Conservation (phyloP, 2,329 filamentous ascomycete species). For the Alternaria consortialis region DNA sequence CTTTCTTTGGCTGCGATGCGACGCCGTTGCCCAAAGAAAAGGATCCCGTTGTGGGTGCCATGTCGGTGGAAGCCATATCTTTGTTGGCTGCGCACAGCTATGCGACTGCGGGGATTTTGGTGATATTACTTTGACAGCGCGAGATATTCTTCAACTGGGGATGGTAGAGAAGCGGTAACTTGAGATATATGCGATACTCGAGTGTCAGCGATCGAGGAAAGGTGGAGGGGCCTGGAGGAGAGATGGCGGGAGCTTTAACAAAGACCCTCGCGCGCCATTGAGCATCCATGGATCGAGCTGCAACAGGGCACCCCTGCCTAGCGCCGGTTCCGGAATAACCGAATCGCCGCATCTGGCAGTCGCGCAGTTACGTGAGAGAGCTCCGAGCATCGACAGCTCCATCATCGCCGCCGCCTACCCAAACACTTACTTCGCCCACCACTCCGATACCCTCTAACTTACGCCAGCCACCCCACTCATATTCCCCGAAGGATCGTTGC, state of each 20-base stretch:
- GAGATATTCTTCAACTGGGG: background rate
- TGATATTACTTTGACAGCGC: background rate
- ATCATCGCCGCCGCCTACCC: slow-evolving; percentile 21
- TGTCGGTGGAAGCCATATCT: slow-evolving; percentile 24
- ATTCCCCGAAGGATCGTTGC: background rate
- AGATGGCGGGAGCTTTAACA: slow-evolving; percentile 24
- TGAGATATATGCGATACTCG: background rate
- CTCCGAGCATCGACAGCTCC: slow-evolving; percentile 22
- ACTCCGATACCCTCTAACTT: background rate
- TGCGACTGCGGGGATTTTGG: slow-evolving; percentile 10
- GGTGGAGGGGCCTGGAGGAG: slow-evolving; percentile 12
- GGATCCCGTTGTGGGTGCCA: slow-evolving; percentile 17
- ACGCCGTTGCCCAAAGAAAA: slow-evolving; percentile 36
- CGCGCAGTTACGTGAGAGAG: slow-evolving; percentile 22
- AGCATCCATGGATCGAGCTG: slow-evolving; percentile 16
- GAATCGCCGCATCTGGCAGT: slow-evolving; percentile 18
- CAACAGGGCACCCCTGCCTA: slow-evolving; percentile 18
- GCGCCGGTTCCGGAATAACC: slow-evolving; percentile 22
- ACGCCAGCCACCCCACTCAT: background rate
- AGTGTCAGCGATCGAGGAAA: background rate
- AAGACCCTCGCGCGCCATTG: slow-evolving; percentile 16
- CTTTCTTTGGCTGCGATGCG: slow-evolving; percentile 68
- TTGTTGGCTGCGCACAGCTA: slow-evolving; percentile 26
- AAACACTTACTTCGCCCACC: slow-evolving; percentile 9
- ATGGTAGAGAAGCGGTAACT: background rate